Evolutionary conservation across 805 yeast species (phyloP).

Genomic region (Groenewaldozyma tartarivorans): DNA sequence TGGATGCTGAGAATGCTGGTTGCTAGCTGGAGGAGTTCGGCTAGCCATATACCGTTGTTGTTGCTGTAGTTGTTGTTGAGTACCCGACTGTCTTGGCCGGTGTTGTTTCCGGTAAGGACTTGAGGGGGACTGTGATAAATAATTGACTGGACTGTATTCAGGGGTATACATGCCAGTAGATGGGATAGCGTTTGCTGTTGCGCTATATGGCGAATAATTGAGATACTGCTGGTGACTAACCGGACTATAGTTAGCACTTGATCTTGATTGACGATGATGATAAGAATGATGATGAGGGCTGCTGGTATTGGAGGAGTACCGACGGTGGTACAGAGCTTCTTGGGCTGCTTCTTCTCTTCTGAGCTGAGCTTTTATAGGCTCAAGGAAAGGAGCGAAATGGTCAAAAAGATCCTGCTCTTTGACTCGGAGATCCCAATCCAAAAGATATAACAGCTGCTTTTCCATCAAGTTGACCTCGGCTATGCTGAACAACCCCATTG

Average conservation of each 20-base stretch:
- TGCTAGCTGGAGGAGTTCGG: not conserved
- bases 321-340: not conserved
- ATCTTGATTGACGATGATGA: too few relatives aligned
- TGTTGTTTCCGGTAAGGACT: constrained; percentile 3
- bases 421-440: constrained; percentile 79
- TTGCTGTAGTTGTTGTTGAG: too few relatives aligned
- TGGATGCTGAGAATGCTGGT: constrained; percentile 8
- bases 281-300: constrained; percentile 1
- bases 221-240: too few relatives aligned
- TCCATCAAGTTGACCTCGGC: constrained; percentile 86
- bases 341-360: constrained; percentile 3
- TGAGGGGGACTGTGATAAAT: constrained; percentile 1
- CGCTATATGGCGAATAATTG: too few relatives aligned
- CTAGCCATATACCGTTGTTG: too few relatives aligned
- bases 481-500: constrained; percentile 70
- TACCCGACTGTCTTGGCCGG: not conserved
- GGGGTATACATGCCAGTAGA: too few relatives aligned
- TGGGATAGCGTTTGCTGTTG: too few relatives aligned
- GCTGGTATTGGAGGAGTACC: not conserved
- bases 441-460: constrained; percentile 69
- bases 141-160: constrained; percentile 3
- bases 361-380: constrained; percentile 55
- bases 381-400: constrained; percentile 65
- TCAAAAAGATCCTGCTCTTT: constrained; percentile 58
- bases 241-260: too few relatives aligned